These are phyloP conservation scores for Dactylorhiza incarnata DNA, from an alignment of 106 monocot genomes.

Conservation along the genomic window DNA sequence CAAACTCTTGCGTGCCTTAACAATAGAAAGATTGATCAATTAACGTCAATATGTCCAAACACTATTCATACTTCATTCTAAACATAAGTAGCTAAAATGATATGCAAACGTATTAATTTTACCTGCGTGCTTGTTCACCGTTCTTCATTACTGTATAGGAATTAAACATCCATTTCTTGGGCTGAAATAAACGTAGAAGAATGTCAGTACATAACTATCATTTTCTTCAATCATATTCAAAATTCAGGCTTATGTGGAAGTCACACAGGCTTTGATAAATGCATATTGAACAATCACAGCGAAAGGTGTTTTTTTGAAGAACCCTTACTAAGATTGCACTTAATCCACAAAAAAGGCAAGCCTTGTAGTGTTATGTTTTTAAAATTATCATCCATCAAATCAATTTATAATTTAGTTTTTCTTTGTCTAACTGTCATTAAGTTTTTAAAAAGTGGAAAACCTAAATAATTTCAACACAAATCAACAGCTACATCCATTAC, in stretches of 20 bases:
- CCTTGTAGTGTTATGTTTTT: background rate
- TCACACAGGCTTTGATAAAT: background rate
- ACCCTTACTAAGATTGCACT: too few relatives aligned
- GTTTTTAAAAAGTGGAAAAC: background rate
- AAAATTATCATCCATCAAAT: background rate
- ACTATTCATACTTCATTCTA: background rate
- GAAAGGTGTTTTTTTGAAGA: background rate
- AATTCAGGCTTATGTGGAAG: background rate
- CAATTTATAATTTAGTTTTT: background rate
- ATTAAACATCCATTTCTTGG: conserved; percentile 86
- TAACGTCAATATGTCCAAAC: background rate
- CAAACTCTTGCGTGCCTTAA: too few relatives aligned
- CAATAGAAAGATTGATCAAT: background rate
- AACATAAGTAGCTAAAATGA: background rate
- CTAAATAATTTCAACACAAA: background rate
- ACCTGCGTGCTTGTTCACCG: conserved; percentile 76
- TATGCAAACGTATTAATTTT: background rate
- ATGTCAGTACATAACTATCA: background rate
- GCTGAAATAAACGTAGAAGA: conserved; percentile 42
- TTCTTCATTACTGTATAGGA: conserved; percentile 85
- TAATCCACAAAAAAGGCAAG: background rate
- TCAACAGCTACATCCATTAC: background rate
- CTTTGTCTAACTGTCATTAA: background rate
- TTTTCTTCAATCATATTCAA: background rate
- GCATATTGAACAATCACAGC: background rate